A percentile compares a stretch with the other conserved stretches of the same genome.
Conservation (phyloP, 805 yeast species). For the Lipomyces yamadae region DNA sequence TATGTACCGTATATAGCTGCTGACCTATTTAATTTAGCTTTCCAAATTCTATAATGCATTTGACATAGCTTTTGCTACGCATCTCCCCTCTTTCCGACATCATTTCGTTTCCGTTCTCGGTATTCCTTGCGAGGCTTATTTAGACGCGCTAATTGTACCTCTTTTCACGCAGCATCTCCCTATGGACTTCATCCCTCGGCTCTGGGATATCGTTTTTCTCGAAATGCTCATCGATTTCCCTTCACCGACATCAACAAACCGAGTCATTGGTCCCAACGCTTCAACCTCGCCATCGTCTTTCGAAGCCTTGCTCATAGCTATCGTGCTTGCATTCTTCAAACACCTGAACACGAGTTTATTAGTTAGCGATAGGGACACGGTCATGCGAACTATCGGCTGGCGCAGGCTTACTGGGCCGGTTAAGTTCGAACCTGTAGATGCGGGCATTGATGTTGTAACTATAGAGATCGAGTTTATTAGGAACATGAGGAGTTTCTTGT, state of each 20-base stretch:
- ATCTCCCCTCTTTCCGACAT: constrained; percentile 52
- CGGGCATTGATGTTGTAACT: constrained; percentile 11
- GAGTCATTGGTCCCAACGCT: not conserved
- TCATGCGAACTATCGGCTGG: constrained; percentile 47
- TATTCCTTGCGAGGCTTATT: constrained; percentile 51
- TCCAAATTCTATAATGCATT: constrained; percentile 54
- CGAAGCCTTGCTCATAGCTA: constrained; percentile 58
- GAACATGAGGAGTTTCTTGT: constrained; percentile 16
- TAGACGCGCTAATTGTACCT: constrained; percentile 51
- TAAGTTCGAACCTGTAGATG: constrained; percentile 57
- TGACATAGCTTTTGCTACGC: constrained; percentile 52
- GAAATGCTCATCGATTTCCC: constrained; percentile 48
- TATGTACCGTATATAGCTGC: not conserved
- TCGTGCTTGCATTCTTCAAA: constrained; percentile 61
- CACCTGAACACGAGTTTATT: constrained; percentile 55
- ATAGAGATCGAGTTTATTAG: constrained; percentile 26
- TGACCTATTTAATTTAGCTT: constrained; percentile 32
- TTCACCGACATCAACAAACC: not conserved
- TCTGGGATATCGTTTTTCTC: constrained; percentile 64
- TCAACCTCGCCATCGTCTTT: constrained; percentile 38
- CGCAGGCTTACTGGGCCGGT: constrained; percentile 45
- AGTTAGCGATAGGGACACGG: constrained; percentile 35
- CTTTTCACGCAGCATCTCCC: constrained; percentile 55
- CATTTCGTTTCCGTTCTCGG: constrained; percentile 55
- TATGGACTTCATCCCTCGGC: constrained; percentile 54